Base-by-base conservation (phyloP, 179 eudicot genomes). In the Gypsophila paniculata region DNA sequence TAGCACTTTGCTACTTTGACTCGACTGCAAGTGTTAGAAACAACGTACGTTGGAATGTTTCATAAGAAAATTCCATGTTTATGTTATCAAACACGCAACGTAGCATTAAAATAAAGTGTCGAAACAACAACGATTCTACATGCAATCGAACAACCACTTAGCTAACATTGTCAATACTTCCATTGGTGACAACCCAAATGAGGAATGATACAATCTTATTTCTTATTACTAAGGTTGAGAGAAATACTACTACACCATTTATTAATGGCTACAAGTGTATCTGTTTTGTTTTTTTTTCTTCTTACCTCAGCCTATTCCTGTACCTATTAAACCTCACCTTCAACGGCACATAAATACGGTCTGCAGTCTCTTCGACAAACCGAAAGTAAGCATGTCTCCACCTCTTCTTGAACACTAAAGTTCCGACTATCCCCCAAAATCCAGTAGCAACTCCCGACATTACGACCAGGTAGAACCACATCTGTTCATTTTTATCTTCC, bases 341-440 rank as follows among this genome's bases (percentile, higher is more conserved):
- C 6, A 68, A 9, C 44, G 17, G 57, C 15, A 26, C 59, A 26
- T 51, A 49, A 15, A 68, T 23, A 8, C 6, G 23, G 5, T 68
- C 59, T 2, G 39, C 59, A 15, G 65, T 60, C 6, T 68, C 59
- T 36, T 26, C 59, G 3, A 52, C 72, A n/a, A 69, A 34, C 23
- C 61, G 46, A 6, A 53, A 69, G 53, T 51, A 53, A 17, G 61
- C 61, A 29, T 69, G 72, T 10, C 72, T 69, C 72, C 61, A 69
- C 4, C 48, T 69, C 42, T 53, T 32, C 8, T 69, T 29, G 10
- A 69, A n/a, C 59, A 68, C 22, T 46, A 65, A 65, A 21, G 55
- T 44, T 46, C 36, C 36, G 12, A 65, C 55, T 11, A 65, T 36
- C 0, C 55, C 69, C 55, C 55, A 44, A 22, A 44, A 44, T 23